These are phyloP conservation scores for Ramularia endophylla DNA, from an alignment of 2,329 filamentous ascomycete genomes.

Conservation along the genomic window DNA sequence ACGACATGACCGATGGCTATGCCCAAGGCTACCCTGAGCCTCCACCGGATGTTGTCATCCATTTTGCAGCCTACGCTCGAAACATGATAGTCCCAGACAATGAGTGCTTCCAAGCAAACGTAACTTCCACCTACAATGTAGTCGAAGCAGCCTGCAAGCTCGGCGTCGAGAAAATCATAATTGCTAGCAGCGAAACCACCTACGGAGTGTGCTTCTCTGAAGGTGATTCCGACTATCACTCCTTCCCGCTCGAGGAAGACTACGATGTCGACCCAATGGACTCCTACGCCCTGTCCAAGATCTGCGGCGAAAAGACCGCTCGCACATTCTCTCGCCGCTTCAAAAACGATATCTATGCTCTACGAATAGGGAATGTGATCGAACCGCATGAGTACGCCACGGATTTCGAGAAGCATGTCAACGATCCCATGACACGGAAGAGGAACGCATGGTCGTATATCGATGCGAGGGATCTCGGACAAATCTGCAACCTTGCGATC, in stretches of 20 bases:
- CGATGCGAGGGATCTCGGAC: constrained; percentile 55
- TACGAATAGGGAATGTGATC: constrained; percentile 57
- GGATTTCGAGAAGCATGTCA: constrained; percentile 49
- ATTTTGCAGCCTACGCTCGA: constrained; percentile 55
- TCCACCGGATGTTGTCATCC: constrained; percentile 56
- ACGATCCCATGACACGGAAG: constrained; percentile 46
- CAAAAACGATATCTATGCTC: constrained; percentile 52
- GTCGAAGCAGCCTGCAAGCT: constrained; percentile 58
- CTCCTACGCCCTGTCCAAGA: constrained; percentile 55
- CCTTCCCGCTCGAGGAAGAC: constrained; percentile 55
- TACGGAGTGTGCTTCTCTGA: constrained; percentile 59
- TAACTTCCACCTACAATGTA: constrained; percentile 51
- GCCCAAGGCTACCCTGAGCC: constrained; percentile 38
- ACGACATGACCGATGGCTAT: constrained; percentile 45
- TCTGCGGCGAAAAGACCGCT: constrained; percentile 53
- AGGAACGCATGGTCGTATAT: constrained; percentile 59
- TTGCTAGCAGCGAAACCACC: constrained; percentile 54
- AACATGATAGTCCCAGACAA: constrained; percentile 58
- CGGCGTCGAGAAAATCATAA: constrained; percentile 56
- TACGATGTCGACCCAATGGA: constrained; percentile 57
- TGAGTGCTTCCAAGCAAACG: constrained; percentile 53
- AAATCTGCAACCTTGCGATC: constrained; percentile 53
- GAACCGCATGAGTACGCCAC: constrained; percentile 55
- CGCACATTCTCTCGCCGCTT: constrained; percentile 53
- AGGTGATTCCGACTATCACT: constrained; percentile 51